Conservation (phyloP, 2,329 filamentous ascomycete species). For the Hypoxylon sp. region DNA sequence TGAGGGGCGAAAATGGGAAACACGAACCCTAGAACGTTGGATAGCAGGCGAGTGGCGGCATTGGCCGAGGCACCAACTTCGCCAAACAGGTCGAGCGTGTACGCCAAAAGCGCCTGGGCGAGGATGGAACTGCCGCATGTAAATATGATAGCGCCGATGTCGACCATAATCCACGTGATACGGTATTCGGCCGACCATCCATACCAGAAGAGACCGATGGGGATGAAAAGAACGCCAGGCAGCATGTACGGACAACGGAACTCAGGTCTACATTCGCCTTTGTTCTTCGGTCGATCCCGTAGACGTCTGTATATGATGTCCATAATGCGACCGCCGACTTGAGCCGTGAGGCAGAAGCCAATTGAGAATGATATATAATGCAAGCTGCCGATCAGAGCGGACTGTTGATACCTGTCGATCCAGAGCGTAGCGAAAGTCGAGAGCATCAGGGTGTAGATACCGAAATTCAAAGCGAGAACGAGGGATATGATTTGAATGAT, state of each 20-base stretch:
- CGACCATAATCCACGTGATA: constrained; percentile 70
- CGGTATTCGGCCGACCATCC: constrained; percentile 69
- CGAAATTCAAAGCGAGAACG: constrained; percentile 64
- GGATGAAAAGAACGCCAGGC: constrained; percentile 65
- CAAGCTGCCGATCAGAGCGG: constrained; percentile 61
- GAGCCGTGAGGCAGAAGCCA: constrained; percentile 58
- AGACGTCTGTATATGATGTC: constrained; percentile 57
- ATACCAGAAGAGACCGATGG: constrained; percentile 68
- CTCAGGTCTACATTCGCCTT: constrained; percentile 58
- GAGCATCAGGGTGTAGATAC: constrained; percentile 66
- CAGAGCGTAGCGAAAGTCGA: constrained; percentile 68
- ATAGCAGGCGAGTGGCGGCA: constrained; percentile 68
- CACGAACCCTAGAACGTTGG: constrained; percentile 67
- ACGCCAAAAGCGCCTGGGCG: constrained; percentile 69
- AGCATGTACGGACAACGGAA: constrained; percentile 69
- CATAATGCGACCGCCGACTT: constrained; percentile 56
- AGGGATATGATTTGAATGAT: constrained; percentile 64
- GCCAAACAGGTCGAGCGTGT: constrained; percentile 67
- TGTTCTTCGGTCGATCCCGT: constrained; percentile 33
- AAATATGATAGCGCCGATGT: constrained; percentile 70
- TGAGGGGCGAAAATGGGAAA: constrained; percentile 70
- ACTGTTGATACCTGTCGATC: constrained; percentile 62
- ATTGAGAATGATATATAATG: constrained; percentile 67
- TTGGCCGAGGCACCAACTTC: constrained; percentile 58
- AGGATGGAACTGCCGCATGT: constrained; percentile 67